Conservation (phyloP, 768 basidiomycete species). For the Auriscalpium vulgare region DNA sequence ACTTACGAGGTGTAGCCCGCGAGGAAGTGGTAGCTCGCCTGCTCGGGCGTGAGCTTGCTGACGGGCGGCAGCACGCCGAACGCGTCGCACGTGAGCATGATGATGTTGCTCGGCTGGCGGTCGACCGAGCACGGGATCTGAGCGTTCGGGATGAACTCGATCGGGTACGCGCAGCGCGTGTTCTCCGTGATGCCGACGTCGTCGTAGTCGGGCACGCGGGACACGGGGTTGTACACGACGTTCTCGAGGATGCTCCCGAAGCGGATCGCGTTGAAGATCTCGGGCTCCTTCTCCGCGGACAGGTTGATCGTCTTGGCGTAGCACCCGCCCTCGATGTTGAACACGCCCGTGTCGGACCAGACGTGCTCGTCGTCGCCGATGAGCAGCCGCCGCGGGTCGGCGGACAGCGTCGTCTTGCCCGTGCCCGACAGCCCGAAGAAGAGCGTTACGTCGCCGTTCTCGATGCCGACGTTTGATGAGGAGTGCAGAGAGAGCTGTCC, state of each 20-base stretch:
- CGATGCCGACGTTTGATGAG: slow-evolving; percentile 90
- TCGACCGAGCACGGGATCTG: slow-evolving; percentile 86
- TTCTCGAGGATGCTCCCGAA: slow-evolving; percentile 98
- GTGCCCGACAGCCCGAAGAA: slow-evolving; percentile 99
- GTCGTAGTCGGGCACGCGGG: slow-evolving; percentile 88
- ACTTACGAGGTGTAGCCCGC: slow-evolving; percentile 91
- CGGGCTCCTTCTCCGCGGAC: slow-evolving; percentile 94
- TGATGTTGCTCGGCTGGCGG: slow-evolving; percentile 87
- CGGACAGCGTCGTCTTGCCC: slow-evolving; percentile 97
- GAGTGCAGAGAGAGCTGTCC: slow-evolving; percentile 97
- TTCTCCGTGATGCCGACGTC: slow-evolving; percentile 97
- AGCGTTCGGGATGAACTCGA: slow-evolving; percentile 94
- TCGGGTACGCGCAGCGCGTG: slow-evolving; percentile 98
- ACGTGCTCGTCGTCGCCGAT: slow-evolving; percentile 99
- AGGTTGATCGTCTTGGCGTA: slow-evolving; percentile 99
- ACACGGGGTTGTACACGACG: slow-evolving; percentile 86
- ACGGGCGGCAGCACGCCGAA: slow-evolving; percentile 98
- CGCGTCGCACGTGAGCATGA: slow-evolving; percentile 97
- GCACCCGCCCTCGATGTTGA: slow-evolving; percentile 99
- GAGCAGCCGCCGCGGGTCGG: slow-evolving; percentile 86
- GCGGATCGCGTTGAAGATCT: slow-evolving; percentile 91
- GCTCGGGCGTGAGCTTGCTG: slow-evolving; percentile 83
- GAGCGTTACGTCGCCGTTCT: slow-evolving; percentile 87
- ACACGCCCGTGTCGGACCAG: slow-evolving; percentile 97
- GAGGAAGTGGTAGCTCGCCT: slow-evolving; percentile 96